Conservation (phyloP, 441 rosid genomes). For the Biscutella auriculata region DNA sequence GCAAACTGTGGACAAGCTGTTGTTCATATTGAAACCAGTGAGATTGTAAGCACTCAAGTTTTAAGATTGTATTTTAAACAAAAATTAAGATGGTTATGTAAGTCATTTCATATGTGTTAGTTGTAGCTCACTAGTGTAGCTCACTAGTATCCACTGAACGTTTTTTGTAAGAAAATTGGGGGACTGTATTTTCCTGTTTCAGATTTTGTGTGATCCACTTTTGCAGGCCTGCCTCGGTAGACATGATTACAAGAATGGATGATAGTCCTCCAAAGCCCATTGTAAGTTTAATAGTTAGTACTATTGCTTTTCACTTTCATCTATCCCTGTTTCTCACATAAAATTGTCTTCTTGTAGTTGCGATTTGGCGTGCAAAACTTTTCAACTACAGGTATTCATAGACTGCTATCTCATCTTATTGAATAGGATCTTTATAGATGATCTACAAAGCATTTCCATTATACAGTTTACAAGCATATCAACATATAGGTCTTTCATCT, state of each 20-base stretch:
- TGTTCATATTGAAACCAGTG: not conserved
- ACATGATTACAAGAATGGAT: slow-evolving; percentile 23
- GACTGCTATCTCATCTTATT: slow-evolving; percentile 5
- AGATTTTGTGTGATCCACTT: not conserved
- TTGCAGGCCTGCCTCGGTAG: slow-evolving; percentile 40
- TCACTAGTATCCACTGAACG: not conserved
- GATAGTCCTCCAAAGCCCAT: slow-evolving; percentile 31
- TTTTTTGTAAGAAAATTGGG: not conserved
- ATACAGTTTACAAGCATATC: not conserved
- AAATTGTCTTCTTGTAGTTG: slow-evolving; percentile 32
- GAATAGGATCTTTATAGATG: not conserved
- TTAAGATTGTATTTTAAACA: not conserved
- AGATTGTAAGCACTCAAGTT: not conserved
- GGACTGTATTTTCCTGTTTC: slow-evolving; percentile 8
- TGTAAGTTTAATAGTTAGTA: slow-evolving; percentile 24
- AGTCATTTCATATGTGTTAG: not conserved
- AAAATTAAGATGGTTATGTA: not conserved
- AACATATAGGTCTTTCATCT: not conserved
- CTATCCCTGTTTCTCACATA: slow-evolving; percentile 10
- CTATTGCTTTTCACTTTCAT: slow-evolving; percentile 10
- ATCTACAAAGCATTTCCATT: not conserved
- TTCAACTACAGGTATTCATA: slow-evolving; percentile 57
- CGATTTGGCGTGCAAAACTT: slow-evolving; percentile 51
- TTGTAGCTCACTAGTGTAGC: not conserved
- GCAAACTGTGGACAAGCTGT: not conserved